Percentiles rank a stretch among this genome's conserved stretches.
Conservation (phyloP, 148 eudicot genomes). For the Nyssa sinensis region DNA sequence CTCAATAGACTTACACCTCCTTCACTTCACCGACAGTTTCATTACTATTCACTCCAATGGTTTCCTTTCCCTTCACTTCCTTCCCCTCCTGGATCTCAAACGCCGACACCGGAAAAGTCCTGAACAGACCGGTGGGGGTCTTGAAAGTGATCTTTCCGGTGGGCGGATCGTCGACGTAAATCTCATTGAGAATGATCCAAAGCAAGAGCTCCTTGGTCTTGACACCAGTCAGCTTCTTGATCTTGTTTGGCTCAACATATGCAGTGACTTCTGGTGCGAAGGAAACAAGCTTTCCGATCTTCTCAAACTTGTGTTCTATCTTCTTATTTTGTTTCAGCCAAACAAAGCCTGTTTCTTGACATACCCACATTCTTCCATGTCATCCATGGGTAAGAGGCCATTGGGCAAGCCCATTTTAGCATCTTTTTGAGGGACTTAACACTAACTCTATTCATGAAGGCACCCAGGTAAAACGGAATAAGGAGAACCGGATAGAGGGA, state of each 20-base stretch:
- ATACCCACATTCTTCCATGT: conserved; percentile 55
- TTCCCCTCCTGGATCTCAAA: conserved; percentile 31
- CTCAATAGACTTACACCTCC: background rate
- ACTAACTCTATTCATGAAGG: no score
- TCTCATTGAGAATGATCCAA: conserved; percentile 56
- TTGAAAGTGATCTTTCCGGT: conserved; percentile 43
- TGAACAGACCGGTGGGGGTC: conserved; percentile 31
- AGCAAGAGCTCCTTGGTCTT: conserved; percentile 68
- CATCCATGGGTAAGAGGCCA: conserved; percentile 60
- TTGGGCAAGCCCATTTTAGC: conserved; percentile 58
- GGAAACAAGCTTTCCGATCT: conserved; percentile 39
- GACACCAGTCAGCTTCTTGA: conserved; percentile 61
- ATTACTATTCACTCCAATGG: background rate
- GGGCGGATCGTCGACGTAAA: conserved; percentile 28
- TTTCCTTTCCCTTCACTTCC: background rate
- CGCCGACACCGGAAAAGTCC: conserved; percentile 46
- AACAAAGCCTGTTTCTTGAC: conserved; percentile 55
- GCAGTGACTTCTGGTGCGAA: conserved; percentile 67
- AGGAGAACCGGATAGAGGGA: no score
- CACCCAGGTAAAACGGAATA: no score
- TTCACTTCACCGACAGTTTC: background rate
- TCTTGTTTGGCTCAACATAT: conserved; percentile 48
- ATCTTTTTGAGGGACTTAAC: no score
- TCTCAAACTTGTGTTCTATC: conserved; percentile 54
- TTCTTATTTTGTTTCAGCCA: conserved; percentile 77